These are phyloP conservation scores for Meira nashicola DNA, from an alignment of 1,284 basidiomycete species.

Conservation along the genomic window DNA sequence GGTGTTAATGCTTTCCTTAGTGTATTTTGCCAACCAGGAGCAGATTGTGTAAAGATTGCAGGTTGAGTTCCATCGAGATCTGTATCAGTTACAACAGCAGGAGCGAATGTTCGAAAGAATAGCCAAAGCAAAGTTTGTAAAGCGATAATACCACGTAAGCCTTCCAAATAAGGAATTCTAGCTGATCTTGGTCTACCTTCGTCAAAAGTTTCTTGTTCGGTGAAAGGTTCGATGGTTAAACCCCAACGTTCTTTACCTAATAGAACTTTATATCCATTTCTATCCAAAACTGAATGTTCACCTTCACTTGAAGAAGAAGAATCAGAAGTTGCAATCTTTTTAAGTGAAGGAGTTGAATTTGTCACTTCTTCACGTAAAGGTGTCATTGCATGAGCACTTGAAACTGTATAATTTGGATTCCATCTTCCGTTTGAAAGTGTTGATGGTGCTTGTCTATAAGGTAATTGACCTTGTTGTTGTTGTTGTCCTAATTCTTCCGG, in stretches of 20 bases:
- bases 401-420: too few species aligned
- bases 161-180: constrained; percentile 9
- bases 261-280: not conserved
- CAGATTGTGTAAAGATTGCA: constrained; percentile 16
- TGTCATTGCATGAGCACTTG: too few species aligned
- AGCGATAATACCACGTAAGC: constrained; percentile 24
- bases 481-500: too few species aligned
- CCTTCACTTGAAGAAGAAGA: too few species aligned
- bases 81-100: constrained; percentile 32
- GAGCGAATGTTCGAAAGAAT: constrained; percentile 40
- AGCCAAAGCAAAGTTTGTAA: constrained; percentile 35
- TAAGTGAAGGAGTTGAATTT: too few species aligned
- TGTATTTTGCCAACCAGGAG: constrained; percentile 23
- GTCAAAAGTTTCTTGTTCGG: constrained; percentile 4
- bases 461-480: too few species aligned
- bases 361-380: too few species aligned
- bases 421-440: too few species aligned
- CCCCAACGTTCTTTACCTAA: constrained; percentile 4
- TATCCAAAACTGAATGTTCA: too few species aligned
- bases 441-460: too few species aligned
- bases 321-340: too few species aligned
- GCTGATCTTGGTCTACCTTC: constrained; percentile 4
- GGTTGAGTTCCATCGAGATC: constrained; percentile 1
- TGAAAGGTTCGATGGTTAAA: constrained; percentile 4
- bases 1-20: constrained; percentile 34